Percentiles rank a stretch among this genome's conserved stretches.
Evolutionary conservation across 495 filamentous ascomycete genomes (phyloP).

Genomic region (Xylaria castorea): DNA sequence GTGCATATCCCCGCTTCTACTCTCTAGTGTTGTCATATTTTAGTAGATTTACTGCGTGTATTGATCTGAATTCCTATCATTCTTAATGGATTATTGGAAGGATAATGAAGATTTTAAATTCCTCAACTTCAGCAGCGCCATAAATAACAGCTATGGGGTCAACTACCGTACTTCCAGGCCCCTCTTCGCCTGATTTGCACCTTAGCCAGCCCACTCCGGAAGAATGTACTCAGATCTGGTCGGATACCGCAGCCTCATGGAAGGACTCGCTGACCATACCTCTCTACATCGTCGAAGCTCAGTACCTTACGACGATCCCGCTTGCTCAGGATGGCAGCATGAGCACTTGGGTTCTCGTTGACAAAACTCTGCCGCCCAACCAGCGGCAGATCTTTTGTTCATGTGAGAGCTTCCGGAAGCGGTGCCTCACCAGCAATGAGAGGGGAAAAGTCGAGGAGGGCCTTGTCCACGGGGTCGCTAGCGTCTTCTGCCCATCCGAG

Average conservation of each 20-base stretch:
- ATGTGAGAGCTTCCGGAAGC: slow-evolving; percentile 74
- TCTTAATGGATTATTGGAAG: neutral
- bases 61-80: neutral
- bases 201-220: slow-evolving; percentile 69
- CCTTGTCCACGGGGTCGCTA: slow-evolving; percentile 56
- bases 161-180: slow-evolving; percentile 50
- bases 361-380: slow-evolving; percentile 50
- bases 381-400: slow-evolving; percentile 71
- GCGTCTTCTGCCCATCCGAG: slow-evolving; percentile 76
- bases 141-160: neutral
- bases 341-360: slow-evolving; percentile 82
- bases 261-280: slow-evolving; percentile 66
- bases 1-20: neutral
- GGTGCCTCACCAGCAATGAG: slow-evolving; percentile 58
- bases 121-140: neutral
- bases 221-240: slow-evolving; percentile 67
- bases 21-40: neutral
- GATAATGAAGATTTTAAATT: neutral
- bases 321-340: slow-evolving; percentile 63
- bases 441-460: neutral
- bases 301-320: neutral
- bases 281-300: slow-evolving; percentile 62
- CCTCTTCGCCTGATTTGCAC: slow-evolving; percentile 59
- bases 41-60: neutral
- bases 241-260: slow-evolving; percentile 72